A percentile compares a stretch with the other conserved stretches of the same genome.
Conservation (phyloP, 495 filamentous ascomycete genomes). For the Polyplosphaeria fusca region DNA sequence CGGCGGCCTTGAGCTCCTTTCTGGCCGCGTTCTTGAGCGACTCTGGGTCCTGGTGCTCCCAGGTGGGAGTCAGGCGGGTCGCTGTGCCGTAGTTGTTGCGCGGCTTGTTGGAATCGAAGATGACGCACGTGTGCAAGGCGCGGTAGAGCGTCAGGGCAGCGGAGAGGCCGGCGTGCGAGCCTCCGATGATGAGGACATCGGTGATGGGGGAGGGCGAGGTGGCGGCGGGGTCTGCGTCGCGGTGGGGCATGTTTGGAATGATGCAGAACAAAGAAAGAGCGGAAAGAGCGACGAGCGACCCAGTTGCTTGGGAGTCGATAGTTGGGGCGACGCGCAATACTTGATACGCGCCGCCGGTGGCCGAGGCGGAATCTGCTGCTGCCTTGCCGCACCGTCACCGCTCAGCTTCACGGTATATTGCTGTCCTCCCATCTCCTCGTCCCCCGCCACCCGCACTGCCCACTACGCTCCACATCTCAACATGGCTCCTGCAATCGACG, state of each 20-base stretch:
- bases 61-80: constrained; percentile 53
- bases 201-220: not conserved
- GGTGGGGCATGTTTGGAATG: no score
- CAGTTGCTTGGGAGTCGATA: not conserved
- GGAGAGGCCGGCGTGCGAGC: constrained; percentile 54
- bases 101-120: constrained; percentile 39
- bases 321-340: not conserved
- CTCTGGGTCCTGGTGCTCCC: constrained; percentile 40
- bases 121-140: not conserved
- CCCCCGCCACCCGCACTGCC: no score
- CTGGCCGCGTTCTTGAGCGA: constrained; percentile 15
- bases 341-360: not conserved
- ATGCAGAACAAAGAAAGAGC: not conserved
- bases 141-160: constrained; percentile 50
- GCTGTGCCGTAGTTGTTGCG: constrained; percentile 47
- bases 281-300: not conserved
- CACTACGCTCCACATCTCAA: no score
- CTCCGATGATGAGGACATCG: constrained; percentile 58
- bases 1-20: not conserved
- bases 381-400: no score
- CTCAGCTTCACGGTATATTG: no score
- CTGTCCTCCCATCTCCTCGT: no score
- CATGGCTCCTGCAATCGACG: constrained; percentile 36
- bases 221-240: no score
- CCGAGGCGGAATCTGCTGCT: no score